Evolutionary conservation across 352 stramenopile genomes (phyloP).

Genomic region (Phytophthora tentaculata): DNA sequence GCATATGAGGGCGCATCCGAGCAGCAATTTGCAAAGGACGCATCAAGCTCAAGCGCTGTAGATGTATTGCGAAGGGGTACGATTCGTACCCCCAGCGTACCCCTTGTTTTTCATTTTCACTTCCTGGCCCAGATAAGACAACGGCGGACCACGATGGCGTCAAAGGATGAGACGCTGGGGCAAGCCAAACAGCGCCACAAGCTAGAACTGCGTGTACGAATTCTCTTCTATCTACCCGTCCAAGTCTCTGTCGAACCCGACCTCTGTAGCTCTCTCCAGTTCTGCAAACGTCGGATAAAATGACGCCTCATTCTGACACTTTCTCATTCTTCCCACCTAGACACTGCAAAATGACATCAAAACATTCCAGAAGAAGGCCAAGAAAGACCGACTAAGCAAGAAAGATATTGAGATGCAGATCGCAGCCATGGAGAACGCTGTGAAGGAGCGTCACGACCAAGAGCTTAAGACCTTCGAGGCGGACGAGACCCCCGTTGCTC

Average conservation of each 20-base stretch:
- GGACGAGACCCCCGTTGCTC: not conserved
- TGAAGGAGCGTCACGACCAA: constrained; percentile 61
- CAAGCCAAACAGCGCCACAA: constrained; percentile 90
- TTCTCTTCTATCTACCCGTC: not conserved
- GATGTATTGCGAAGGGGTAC: not conserved
- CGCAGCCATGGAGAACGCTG: constrained; percentile 57
- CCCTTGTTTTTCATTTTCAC: not conserved
- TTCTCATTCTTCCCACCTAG: constrained; percentile 32
- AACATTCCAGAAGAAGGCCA: constrained; percentile 84
- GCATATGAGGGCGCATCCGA: constrained; percentile 1
- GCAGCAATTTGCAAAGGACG: too few species aligned
- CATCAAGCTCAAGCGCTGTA: too few species aligned
- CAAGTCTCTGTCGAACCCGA: not conserved
- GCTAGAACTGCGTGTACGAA: constrained; percentile 79
- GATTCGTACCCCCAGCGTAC: constrained; percentile 5
- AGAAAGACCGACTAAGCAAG: constrained; percentile 84
- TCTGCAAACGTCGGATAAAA: not conserved
- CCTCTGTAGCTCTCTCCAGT: constrained; percentile 2
- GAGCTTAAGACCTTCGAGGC: constrained; percentile 50
- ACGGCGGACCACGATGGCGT: constrained; percentile 35
- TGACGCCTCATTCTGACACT: not conserved
- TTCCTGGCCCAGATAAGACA: constrained; percentile 1
- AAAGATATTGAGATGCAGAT: constrained; percentile 73
- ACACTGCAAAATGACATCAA: constrained; percentile 83
- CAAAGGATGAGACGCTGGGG: constrained; percentile 72